Evolutionary conservation across 495 filamentous ascomycete genomes (phyloP).

Genomic region (Hypoxylon cercidicola): DNA sequence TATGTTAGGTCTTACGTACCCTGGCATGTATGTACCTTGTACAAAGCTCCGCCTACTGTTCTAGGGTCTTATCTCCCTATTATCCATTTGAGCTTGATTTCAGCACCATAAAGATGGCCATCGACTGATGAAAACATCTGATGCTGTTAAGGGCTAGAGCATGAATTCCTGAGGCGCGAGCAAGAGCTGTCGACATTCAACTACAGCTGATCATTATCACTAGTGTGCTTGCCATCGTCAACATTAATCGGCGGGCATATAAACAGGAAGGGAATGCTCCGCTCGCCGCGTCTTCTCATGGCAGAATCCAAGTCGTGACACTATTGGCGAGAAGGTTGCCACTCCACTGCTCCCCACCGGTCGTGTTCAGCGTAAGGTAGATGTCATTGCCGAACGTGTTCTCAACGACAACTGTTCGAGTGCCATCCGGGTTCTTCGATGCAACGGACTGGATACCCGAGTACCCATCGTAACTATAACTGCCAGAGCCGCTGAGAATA

Average conservation of each 20-base stretch:
- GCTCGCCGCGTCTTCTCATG: slow-evolving; percentile 31
- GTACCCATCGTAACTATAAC: slow-evolving; percentile 57
- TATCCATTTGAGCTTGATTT: no score
- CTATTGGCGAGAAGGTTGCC: slow-evolving; percentile 58
- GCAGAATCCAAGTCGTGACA: slow-evolving; percentile 65
- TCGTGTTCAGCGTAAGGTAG: slow-evolving; percentile 55
- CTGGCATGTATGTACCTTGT: no score
- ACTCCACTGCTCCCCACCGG: slow-evolving; percentile 62
- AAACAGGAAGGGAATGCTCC: slow-evolving; percentile 1
- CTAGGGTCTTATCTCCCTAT: no score
- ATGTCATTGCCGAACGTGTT: slow-evolving; percentile 63
- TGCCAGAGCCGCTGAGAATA: slow-evolving; percentile 58
- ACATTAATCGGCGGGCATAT: slow-evolving; percentile 6
- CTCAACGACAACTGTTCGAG: slow-evolving; percentile 63
- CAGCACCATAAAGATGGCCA: no score
- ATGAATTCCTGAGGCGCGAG: no score
- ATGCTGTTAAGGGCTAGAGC: no score
- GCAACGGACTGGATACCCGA: slow-evolving; percentile 60
- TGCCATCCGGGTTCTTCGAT: slow-evolving; percentile 62
- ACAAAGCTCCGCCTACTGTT: no score
- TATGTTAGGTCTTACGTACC: no score
- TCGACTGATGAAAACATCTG: no score
- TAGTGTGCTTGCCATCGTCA: background rate
- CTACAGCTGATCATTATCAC: no score
- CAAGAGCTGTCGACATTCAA: no score